A percentile compares a stretch with the other conserved stretches of the same genome.
Evolutionary conservation across 208 protist species (phyloP).

Genomic region (Trypanosoma rangeli): DNA sequence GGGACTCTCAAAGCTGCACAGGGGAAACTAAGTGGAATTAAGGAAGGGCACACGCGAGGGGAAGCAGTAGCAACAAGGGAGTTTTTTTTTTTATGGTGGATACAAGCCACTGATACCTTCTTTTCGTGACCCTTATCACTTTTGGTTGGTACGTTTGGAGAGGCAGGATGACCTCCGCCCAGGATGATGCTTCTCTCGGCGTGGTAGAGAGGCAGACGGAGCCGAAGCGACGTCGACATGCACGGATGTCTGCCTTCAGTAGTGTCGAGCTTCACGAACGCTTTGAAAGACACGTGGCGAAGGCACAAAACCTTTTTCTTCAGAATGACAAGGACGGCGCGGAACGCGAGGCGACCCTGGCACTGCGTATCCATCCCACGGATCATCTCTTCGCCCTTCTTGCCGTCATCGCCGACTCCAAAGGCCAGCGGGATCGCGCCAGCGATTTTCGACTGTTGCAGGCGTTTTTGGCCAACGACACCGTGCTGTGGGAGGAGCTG

Average conservation of each 20-base stretch:
- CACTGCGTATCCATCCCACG: slow-evolving; percentile 79
- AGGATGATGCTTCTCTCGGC: slow-evolving; percentile 5
- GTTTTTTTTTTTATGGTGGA: neutral
- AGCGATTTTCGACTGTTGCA: slow-evolving; percentile 88
- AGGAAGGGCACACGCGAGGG: neutral
- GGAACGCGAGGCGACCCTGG: slow-evolving; percentile 62
- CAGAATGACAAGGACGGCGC: slow-evolving; percentile 52
- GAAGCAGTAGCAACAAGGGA: neutral
- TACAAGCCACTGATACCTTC: neutral
- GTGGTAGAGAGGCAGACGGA: slow-evolving; percentile 28
- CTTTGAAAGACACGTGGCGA: slow-evolving; percentile 69
- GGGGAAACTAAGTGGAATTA: too few species aligned
- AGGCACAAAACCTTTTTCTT: slow-evolving; percentile 71
- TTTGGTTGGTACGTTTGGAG: neutral
- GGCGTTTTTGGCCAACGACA: slow-evolving; percentile 80
- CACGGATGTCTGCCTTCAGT: slow-evolving; percentile 36
- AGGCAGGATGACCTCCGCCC: slow-evolving; percentile 12
- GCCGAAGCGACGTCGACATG: slow-evolving; percentile 12
- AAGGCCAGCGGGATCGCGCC: slow-evolving; percentile 77
- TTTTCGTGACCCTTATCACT: neutral
- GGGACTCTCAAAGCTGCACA: too few species aligned
- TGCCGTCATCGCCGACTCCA: slow-evolving; percentile 76
- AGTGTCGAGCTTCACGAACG: slow-evolving; percentile 42
- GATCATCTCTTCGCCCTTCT: slow-evolving; percentile 83
- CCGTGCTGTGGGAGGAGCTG: slow-evolving; percentile 82